A percentile compares a stretch with the other conserved stretches of the same genome.
These are phyloP conservation scores for Neurospora africana DNA, from an alignment of 495 filamentous ascomycete species.

Conservation along the genomic window DNA sequence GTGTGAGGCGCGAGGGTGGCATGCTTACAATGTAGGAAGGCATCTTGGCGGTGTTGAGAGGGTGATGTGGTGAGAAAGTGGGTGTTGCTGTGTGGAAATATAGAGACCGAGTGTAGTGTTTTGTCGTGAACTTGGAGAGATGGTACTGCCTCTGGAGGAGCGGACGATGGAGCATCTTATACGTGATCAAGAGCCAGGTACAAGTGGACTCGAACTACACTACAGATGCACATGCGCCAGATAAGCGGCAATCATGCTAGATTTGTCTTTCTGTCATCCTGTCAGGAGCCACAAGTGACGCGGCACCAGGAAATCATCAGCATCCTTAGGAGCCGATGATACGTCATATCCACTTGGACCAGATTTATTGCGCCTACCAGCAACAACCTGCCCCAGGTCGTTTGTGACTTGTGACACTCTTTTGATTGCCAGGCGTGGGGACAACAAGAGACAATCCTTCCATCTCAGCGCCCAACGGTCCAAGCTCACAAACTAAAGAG, in stretches of 20 bases:
- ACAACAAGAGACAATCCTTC: background rate
- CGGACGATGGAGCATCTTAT: background rate
- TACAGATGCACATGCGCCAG: background rate
- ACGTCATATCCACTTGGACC: background rate
- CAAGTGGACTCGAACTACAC: background rate
- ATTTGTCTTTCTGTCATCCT: background rate
- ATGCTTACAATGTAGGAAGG: constrained; percentile 59
- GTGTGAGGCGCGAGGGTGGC: background rate
- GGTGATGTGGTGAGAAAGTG: background rate
- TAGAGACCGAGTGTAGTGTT: background rate
- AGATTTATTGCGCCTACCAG: background rate
- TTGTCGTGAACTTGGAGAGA: background rate
- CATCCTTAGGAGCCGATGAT: background rate
- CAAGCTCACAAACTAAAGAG: background rate
- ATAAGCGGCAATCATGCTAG: background rate
- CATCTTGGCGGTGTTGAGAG: constrained; percentile 36
- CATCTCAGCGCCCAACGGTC: background rate
- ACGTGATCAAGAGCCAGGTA: background rate
- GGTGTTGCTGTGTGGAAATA: background rate
- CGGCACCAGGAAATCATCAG: background rate
- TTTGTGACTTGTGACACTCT: background rate
- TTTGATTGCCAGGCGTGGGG: background rate
- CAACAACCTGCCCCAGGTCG: background rate
- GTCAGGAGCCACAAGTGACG: background rate
- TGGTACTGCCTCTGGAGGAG: background rate